phyloP scores from a whole-genome alignment of 352 stramenopile genomes.

The Thalassiosira ordinaria region DNA sequence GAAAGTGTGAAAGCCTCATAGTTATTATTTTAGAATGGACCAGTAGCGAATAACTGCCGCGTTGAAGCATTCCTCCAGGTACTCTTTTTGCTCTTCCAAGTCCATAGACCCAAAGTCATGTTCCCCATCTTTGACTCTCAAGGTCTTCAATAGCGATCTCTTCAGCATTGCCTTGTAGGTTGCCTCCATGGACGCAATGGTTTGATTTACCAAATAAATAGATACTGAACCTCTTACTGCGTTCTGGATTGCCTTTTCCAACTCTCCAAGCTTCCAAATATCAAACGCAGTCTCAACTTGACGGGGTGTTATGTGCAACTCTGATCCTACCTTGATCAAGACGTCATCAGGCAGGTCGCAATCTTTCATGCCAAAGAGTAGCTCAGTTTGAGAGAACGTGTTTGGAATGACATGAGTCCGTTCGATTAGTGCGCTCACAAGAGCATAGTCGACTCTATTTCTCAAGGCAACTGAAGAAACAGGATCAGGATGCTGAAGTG shows the following conservation, averaged over 20 bases:
- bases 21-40: constrained; percentile 15
- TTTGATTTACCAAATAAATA: constrained; percentile 19
- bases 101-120: constrained; percentile 20
- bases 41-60: constrained; percentile 30
- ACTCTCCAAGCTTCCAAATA: constrained; percentile 56
- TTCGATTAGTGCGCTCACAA: constrained; percentile 29
- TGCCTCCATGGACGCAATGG: constrained; percentile 34
- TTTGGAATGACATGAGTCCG: constrained; percentile 11
- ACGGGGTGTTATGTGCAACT: constrained; percentile 58
- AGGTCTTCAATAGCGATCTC: constrained; percentile 29
- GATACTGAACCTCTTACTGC: neutral
- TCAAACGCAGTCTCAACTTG: constrained; percentile 77
- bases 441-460: constrained; percentile 65
- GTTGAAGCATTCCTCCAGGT: constrained; percentile 34
- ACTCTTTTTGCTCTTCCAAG: constrained; percentile 20
- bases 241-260: constrained; percentile 35
- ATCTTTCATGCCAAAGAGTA: constrained; percentile 13
- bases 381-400: constrained; percentile 9
- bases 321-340: constrained; percentile 33
- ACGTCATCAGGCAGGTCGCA: constrained; percentile 51
- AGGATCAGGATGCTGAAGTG: no score
- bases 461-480: constrained; percentile 61
- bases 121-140: constrained; percentile 24
- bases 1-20: no score
- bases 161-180: constrained; percentile 52